Conservation (phyloP, 371 early-diverging fungal species). For the Lichtheimia corymbifera region DNA sequence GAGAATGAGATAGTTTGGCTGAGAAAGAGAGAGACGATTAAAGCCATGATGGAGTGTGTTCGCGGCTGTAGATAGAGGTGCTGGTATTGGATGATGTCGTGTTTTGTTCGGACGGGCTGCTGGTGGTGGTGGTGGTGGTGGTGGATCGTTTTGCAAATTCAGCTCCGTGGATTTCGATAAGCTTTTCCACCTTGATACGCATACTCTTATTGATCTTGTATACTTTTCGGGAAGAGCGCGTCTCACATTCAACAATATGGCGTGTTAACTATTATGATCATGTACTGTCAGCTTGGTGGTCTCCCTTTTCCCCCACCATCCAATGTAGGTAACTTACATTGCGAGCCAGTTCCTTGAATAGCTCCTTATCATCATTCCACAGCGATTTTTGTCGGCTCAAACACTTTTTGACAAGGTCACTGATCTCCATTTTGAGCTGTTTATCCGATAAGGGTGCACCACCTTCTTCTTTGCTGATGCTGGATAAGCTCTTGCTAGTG, state of each 20-base stretch:
- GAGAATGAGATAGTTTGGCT: no score
- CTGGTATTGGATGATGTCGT: not conserved
- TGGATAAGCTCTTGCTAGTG: not conserved
- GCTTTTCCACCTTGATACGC: conserved; percentile 44
- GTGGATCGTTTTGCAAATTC: conserved; percentile 16
- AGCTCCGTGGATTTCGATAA: conserved; percentile 46
- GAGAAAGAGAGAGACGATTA: no score
- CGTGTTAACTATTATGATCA: conserved; percentile 43
- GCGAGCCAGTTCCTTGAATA: conserved; percentile 53
- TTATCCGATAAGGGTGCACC: conserved; percentile 22
- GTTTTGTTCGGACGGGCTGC: not conserved
- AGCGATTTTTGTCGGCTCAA: conserved; percentile 34
- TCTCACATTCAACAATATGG: conserved; percentile 49
- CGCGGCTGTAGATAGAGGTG: not conserved
- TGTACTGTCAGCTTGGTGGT: not conserved
- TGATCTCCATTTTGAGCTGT: conserved; percentile 46
- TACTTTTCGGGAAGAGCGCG: conserved; percentile 36
- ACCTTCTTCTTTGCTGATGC: conserved; percentile 11
- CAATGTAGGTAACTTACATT: conserved; percentile 38
- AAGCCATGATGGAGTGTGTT: not conserved
- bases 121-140: not conserved
- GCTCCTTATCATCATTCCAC: conserved; percentile 46
- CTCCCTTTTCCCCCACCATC: not conserved
- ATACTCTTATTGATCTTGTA: conserved; percentile 28
- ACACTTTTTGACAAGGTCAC: conserved; percentile 45